A percentile compares a stretch with the other conserved stretches of the same genome.
These are phyloP conservation scores for Candida nemodendra DNA, from an alignment of 805 yeast genomes.

Conservation along the genomic window DNA sequence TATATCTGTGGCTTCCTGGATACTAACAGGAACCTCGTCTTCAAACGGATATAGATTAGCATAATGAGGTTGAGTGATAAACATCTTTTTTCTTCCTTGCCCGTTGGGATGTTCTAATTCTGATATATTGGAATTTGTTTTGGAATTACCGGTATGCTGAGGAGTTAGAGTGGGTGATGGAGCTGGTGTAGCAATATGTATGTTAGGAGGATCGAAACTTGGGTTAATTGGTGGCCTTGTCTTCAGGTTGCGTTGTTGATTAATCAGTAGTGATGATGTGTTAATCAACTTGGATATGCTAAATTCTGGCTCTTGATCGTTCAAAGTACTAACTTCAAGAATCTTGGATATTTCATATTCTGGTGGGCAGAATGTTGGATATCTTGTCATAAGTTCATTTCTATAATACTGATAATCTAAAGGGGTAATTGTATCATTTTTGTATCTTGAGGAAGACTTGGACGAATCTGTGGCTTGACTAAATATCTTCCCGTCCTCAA, in stretches of 20 bases:
- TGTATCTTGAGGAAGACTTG: constrained; percentile 2
- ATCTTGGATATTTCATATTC: constrained; percentile 45
- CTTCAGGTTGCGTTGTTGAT: constrained; percentile 32
- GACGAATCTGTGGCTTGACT: constrained; percentile 2
- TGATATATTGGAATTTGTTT: constrained; percentile 25
- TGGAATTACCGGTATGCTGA: constrained; percentile 31
- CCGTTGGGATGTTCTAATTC: constrained; percentile 31
- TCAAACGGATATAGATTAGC: constrained; percentile 33
- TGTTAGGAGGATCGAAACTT: constrained; percentile 31
- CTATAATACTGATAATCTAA: constrained; percentile 80
- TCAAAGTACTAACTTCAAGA: constrained; percentile 34
- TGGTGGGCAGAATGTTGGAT: constrained; percentile 66
- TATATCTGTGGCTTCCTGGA: constrained; percentile 74
- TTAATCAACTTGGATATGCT: constrained; percentile 23
- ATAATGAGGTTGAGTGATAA: constrained; percentile 31
- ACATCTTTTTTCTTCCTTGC: constrained; percentile 33
- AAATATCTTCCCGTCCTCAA: constrained; percentile 24
- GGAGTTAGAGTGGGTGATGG: constrained; percentile 77
- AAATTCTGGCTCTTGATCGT: constrained; percentile 13
- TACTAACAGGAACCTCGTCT: constrained; percentile 62
- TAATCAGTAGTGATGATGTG: constrained; percentile 29
- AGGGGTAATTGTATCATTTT: constrained; percentile 57
- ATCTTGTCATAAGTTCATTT: constrained; percentile 70
- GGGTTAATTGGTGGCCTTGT: constrained; percentile 36
- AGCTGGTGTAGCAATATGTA: constrained; percentile 83